These are phyloP conservation scores for Agroathelia rolfsii DNA, from an alignment of 1,284 basidiomycete genomes.

Conservation along the genomic window DNA sequence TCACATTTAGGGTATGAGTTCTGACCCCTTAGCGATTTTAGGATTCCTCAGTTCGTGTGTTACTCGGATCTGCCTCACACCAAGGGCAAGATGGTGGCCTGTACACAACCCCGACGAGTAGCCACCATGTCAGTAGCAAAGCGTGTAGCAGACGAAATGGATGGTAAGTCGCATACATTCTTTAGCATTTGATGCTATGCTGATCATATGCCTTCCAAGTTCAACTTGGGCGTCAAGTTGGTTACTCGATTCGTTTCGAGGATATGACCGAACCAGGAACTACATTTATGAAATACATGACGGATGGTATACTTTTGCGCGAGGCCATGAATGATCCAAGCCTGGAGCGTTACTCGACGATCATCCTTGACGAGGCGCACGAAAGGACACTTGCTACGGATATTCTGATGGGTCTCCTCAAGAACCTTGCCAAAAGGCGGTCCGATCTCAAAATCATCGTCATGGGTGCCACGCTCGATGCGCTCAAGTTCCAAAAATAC, in stretches of 20 bases:
- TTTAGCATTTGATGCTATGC: too few relatives aligned
- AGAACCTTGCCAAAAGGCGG: slow-evolving; percentile 70
- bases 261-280: slow-evolving; percentile 90
- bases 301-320: slow-evolving; percentile 94
- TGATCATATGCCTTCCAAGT: slow-evolving; percentile 36
- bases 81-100: slow-evolving; percentile 87
- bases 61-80: slow-evolving; percentile 88
- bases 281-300: slow-evolving; percentile 98
- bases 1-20: slow-evolving; percentile 15
- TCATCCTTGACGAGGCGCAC: slow-evolving; percentile 98
- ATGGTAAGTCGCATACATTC: slow-evolving; percentile 64
- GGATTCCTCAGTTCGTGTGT: slow-evolving; percentile 93
- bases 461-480: slow-evolving; percentile 98
- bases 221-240: slow-evolving; percentile 86
- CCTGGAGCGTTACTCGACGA: slow-evolving; percentile 86
- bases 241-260: slow-evolving; percentile 98
- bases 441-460: slow-evolving; percentile 93
- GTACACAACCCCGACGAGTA: slow-evolving; percentile 94
- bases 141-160: slow-evolving; percentile 98
- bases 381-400: slow-evolving; percentile 97
- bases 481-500: slow-evolving; percentile 95
- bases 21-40: slow-evolving; percentile 25
- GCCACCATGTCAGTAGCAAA: slow-evolving; percentile 98
- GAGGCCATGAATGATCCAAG: slow-evolving; percentile 97
- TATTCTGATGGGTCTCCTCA: slow-evolving; percentile 91